phyloP scores from a whole-genome alignment of 1,284 basidiomycete genomes.

The Cutaneotrichosporon daszewskae region DNA sequence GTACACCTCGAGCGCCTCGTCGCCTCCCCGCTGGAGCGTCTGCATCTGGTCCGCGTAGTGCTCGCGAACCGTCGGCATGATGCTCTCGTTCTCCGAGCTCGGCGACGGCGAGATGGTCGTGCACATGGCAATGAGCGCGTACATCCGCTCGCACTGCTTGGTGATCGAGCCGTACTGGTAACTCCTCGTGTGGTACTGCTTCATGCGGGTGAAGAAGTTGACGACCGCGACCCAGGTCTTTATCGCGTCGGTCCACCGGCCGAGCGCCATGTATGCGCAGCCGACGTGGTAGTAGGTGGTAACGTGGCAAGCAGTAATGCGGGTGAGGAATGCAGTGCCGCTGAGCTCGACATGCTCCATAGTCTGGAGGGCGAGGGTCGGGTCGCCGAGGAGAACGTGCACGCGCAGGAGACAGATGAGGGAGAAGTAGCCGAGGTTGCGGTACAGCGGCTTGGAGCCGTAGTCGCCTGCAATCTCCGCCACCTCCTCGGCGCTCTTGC shows the following conservation, averaged over 20 bases:
- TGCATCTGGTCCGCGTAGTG: constrained; percentile 84
- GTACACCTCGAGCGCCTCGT: constrained; percentile 73
- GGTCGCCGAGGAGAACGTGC: constrained; percentile 92
- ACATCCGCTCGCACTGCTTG: constrained; percentile 97
- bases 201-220: constrained; percentile 86
- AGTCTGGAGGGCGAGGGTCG: constrained; percentile 81
- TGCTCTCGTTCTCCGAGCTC: constrained; percentile 73
- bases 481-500: constrained; percentile 74
- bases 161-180: constrained; percentile 99
- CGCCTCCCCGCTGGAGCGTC: constrained; percentile 66
- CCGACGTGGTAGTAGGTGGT: constrained; percentile 80
- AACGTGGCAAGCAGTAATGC: constrained; percentile 91
- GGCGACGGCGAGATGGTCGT: constrained; percentile 84
- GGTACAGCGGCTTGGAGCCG: constrained; percentile 81
- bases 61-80: constrained; percentile 87
- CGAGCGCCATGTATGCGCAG: constrained; percentile 92
- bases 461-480: constrained; percentile 85
- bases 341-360: constrained; percentile 89
- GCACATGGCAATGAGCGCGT: constrained; percentile 88
- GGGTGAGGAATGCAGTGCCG: constrained; percentile 71
- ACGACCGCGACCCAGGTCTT: constrained; percentile 87
- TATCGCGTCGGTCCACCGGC: constrained; percentile 91
- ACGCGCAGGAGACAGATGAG: constrained; percentile 92
- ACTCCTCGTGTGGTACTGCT: constrained; percentile 90
- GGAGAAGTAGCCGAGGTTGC: constrained; percentile 96